Conservation (phyloP, 2,329 filamentous ascomycete genomes). For the Fusarium newnesense region DNA sequence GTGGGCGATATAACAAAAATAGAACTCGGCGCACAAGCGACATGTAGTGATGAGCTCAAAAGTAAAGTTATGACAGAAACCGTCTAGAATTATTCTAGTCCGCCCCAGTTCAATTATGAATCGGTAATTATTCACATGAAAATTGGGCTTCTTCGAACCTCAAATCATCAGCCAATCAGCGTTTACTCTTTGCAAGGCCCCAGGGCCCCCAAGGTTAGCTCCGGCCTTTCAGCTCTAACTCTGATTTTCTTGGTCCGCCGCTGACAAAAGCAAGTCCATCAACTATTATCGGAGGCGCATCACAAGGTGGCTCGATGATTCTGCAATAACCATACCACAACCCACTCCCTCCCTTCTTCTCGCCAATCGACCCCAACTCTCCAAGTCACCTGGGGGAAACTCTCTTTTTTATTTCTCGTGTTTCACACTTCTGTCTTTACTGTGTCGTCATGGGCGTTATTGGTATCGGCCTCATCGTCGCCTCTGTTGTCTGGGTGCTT, state of each 20-base stretch:
- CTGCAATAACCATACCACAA: conserved; percentile 46
- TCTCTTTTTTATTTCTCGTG: conserved; percentile 8
- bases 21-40: background rate
- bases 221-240: conserved; percentile 26
- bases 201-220: too few relatives aligned
- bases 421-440: background rate
- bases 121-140: conserved; percentile 17
- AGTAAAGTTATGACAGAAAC: background rate
- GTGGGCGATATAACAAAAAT: background rate
- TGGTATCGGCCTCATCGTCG: conserved; percentile 70
- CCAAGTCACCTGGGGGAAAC: conserved; percentile 9
- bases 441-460: conserved; percentile 62
- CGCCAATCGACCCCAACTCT: conserved; percentile 28
- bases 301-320: conserved; percentile 43
- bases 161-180: conserved; percentile 19
- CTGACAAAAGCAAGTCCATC: conserved; percentile 31
- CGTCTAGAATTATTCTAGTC: conserved; percentile 22
- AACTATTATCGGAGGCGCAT: background rate
- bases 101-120: conserved; percentile 13
- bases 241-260: conserved; percentile 26
- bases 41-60: background rate
- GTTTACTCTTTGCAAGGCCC: conserved; percentile 21
- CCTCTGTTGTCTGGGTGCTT: conserved; percentile 67
- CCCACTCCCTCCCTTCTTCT: conserved; percentile 31
- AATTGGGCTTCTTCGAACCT: background rate